Base-by-base conservation (phyloP, 305 asterid genomes). In the Caryopteris hybrid region DNA sequence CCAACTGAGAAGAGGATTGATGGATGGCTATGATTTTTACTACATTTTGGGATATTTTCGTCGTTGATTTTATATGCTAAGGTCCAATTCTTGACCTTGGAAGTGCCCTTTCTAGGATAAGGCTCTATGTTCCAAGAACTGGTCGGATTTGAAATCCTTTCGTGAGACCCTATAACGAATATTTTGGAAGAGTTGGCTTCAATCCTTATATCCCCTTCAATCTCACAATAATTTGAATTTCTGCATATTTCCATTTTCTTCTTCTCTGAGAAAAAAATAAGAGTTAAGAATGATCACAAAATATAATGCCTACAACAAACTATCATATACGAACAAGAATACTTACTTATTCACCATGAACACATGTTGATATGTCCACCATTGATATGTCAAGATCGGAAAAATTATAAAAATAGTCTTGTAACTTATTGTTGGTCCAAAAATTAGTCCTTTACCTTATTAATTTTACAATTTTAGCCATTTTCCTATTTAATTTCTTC, bases 1-100 rank as follows among this genome's bases (percentile, higher is more conserved):
- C 80, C 86, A 1, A 77, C 42, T 13, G 95, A 86, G 76, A 86
- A 84, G 10, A 84, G 74, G 16, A 86, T 36, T 33, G 90, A 86
- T 10, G 93, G 90, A 45, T 20, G 47, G 61, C 41, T 70, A 41
- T 79, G 86, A 47, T 64, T 72, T 3, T 54, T 48, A 8, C 61
- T 64, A 63, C 96, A 88, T 23, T 50, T 70, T 0, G 88, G 93
- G 27, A 79, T 6, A 17, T 3, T 2, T 3, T 38, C 5, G 2
- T 58, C 50, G 6, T 58, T 3, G 27, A 17, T 16, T 46, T 48
- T 29, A 45, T n/a, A 60, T 71, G 48, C 76, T 7, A 84, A 59
- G 7, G 84, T 79, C 88, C 92, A 86, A 0, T 77, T 71, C 74
- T 76, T 86, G 36, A 86, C 90, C 2, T 1, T 3, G 34, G 66